Base-by-base conservation (phyloP, 169 alveolate genomes). In the Miamiensis avidus region DNA sequence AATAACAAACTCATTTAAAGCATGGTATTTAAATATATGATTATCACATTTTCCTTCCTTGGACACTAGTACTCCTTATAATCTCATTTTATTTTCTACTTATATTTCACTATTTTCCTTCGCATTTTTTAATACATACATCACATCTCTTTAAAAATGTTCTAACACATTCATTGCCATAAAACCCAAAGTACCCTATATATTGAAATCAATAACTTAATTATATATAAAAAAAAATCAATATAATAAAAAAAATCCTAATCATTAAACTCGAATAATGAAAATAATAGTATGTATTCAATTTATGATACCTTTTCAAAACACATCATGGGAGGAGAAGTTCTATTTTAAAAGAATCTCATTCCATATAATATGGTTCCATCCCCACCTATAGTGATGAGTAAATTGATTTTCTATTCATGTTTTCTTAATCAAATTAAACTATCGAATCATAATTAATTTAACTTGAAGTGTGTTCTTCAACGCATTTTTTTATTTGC, bases 351-450 rank as follows among this genome's bases (percentile, higher is more conserved):
- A 82, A 97, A 98, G 81, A 96, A 89, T 82, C 93, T 94, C 20
- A 96, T 93, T 4, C 97, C 98, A 92, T 97, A 95, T 76, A 98
- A 88, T 31, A 98, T 93, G 31, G 99, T 98, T 1, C 99, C 99
- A 86, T 98, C 99, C 0, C 99, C 99, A 30, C 99, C 99, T 0
- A 97, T 88, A n/a, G 98, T 95, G 31, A 98, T 90, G 0, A 97
- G 93, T 29, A 95, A 91, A 33, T 97, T 96, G 25, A 97, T 79
- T 74, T 16, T 4, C 25, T 77, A 33, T 25, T 77, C 82, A 33
- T 33, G 64, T 29, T 27, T 77, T 0, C 33, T 31, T 30, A 11
- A 27, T 77, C 82, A 33, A 33, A 77, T 11, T 11, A 11, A 11
- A 49, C 20, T 49, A 49, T 11, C 20, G 4, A 11, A 49, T 49